These are phyloP conservation scores for Erythrobasidium hasegawianum DNA, from an alignment of 1,284 basidiomycete genomes.

Conservation along the genomic window DNA sequence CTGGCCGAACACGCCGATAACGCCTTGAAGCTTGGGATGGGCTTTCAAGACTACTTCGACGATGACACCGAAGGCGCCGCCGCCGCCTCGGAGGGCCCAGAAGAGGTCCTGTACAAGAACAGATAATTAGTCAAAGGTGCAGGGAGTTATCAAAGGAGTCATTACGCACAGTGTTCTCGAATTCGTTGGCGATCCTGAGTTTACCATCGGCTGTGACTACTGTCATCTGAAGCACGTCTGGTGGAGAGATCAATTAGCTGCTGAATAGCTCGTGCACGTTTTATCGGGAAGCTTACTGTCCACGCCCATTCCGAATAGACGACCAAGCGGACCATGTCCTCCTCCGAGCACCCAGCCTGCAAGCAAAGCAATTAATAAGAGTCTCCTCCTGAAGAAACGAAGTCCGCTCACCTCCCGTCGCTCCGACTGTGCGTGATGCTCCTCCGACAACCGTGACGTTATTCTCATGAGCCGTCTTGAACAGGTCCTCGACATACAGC, in stretches of 20 bases:
- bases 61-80: constrained; percentile 44
- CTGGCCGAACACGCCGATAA: constrained; percentile 36
- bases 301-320: background rate
- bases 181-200: constrained; percentile 28
- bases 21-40: constrained; percentile 33
- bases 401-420: background rate
- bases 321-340: background rate
- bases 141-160: background rate
- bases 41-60: constrained; percentile 41
- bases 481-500: background rate
- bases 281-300: background rate
- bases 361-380: background rate
- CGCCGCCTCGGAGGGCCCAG: constrained; percentile 46
- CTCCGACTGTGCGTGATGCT: background rate
- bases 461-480: background rate
- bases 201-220: constrained; percentile 39
- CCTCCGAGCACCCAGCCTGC: background rate
- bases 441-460: constrained; percentile 11
- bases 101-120: constrained; percentile 38
- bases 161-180: constrained; percentile 22
- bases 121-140: no score
- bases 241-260: background rate
- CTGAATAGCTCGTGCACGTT: background rate
- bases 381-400: background rate
- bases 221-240: constrained; percentile 36